Conservation (phyloP, 148 eudicot species). For the Chenopodium formosanum region DNA sequence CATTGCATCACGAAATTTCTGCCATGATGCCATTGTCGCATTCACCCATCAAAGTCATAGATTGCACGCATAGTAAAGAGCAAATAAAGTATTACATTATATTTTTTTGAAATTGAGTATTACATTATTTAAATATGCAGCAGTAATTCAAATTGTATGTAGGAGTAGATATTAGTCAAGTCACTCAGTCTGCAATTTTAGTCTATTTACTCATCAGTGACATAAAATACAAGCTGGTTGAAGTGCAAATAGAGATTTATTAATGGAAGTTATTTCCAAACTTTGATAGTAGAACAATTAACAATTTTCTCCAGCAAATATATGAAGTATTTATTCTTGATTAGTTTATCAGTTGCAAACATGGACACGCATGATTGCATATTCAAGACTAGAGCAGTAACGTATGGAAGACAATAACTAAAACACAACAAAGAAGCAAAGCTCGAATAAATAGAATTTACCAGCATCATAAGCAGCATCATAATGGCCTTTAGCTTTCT, state of each 20-base stretch:
- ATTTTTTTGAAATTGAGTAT: too few species aligned
- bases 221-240: not conserved
- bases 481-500: slow-evolving; percentile 76
- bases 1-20: not conserved
- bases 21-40: not conserved
- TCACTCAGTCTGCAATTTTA: not conserved
- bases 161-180: not conserved
- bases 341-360: not conserved
- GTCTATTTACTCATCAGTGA: not conserved
- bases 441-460: slow-evolving; percentile 27
- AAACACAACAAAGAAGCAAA: not conserved
- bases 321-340: not conserved
- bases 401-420: not conserved
- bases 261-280: not conserved
- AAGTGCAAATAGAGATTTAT: not conserved
- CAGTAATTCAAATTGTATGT: not conserved
- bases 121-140: not conserved
- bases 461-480: slow-evolving; percentile 76
- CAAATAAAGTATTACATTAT: not conserved
- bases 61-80: not conserved
- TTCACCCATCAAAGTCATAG: not conserved
- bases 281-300: not conserved
- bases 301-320: not conserved
- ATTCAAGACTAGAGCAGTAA: not conserved
- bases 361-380: not conserved